Base-by-base conservation (phyloP, 1,284 basidiomycete species). In the Cryptococcus sp. region DNA sequence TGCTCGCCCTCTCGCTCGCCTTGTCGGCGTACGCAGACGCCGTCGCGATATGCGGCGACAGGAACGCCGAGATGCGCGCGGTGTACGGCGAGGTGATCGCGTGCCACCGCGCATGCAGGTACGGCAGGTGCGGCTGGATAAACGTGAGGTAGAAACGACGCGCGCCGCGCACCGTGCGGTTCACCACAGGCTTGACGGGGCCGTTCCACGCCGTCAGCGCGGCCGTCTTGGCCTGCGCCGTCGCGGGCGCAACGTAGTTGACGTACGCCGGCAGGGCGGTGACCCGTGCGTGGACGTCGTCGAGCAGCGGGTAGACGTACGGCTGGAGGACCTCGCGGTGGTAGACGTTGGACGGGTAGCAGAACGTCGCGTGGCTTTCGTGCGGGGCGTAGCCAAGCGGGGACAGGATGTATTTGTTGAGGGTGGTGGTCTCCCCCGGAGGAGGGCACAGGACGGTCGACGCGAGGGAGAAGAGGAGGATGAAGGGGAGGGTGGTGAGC, bases 271-370 rank as follows among this genome's bases (percentile, higher is more conserved):
- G 67, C 36, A 64, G 62, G 12, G 61, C 21, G 21, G 59, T 42
- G 11, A 67, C 38, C 51, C 61, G 55, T n/a, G 51, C 36, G 46
- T 66, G 63, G 33, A 51, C 33, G 23, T 70, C 61, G 28, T 65
- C 68, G 5, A 68, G 37, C 20, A 65, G 51, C 1, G 73, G 73
- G 35, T 61, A 59, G 46, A 77, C 55, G 61, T 72, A 72, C 5
- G 73, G 74, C 49, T 70, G 53, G 24, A 76, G 65, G 37, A 76
- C 60, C 18, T 67, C 59, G 6, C 56, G 50, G 48, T 71, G 67
- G 57, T 76, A 76, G 15, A 69, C 63, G 57, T 75, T 72, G 23
- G 74, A 56, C 8, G 74, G 74, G 57, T 75, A 73, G 50, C 74
- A 76, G 23, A 76, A 60, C 0, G 65, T 64, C 49, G 70, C 54